Evolutionary conservation across 179 eudicot species (phyloP).

Genomic region (Sideroxylon spinosum): DNA sequence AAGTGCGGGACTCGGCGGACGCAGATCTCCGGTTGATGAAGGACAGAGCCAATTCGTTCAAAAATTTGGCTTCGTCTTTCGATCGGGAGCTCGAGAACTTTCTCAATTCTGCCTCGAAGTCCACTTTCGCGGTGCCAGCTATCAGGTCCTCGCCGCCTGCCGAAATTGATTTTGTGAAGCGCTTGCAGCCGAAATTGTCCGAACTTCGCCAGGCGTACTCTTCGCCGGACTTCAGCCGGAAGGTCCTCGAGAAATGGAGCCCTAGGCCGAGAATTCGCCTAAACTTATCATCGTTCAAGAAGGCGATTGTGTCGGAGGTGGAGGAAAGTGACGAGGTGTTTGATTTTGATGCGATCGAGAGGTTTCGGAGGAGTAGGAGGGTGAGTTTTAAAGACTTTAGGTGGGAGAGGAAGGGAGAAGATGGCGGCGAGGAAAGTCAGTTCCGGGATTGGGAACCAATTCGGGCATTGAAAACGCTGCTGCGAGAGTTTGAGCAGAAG

Average conservation of each 20-base stretch:
- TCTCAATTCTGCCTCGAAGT: slow-evolving; percentile 48
- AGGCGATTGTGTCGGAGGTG: slow-evolving; percentile 73
- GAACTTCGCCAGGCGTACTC: slow-evolving; percentile 82
- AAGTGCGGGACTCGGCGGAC: slow-evolving; percentile 68
- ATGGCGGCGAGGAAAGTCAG: slow-evolving; percentile 35
- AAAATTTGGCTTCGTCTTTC: slow-evolving; percentile 58
- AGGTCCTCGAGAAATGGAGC: slow-evolving; percentile 68
- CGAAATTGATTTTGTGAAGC: slow-evolving; percentile 72
- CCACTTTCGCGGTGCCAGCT: slow-evolving; percentile 29
- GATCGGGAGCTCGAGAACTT: slow-evolving; percentile 75
- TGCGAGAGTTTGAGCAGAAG: slow-evolving; percentile 64
- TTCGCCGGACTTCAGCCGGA: slow-evolving; percentile 72
- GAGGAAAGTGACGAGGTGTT: slow-evolving; percentile 31
- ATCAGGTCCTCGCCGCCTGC: slow-evolving; percentile 38
- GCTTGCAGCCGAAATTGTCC: slow-evolving; percentile 66
- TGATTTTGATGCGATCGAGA: slow-evolving; percentile 26
- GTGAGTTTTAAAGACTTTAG: slow-evolving; percentile 35
- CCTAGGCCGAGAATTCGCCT: slow-evolving; percentile 57
- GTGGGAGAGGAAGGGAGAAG: slow-evolving; percentile 33
- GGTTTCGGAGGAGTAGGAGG: slow-evolving; percentile 31
- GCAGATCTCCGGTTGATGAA: slow-evolving; percentile 72
- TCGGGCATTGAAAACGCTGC: slow-evolving; percentile 50
- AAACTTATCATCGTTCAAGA: slow-evolving; percentile 74
- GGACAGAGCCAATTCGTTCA: slow-evolving; percentile 68
- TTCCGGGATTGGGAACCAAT: slow-evolving; percentile 79